These are phyloP conservation scores for Neospora caninum DNA, from an alignment of 169 alveolate genomes.

Conservation along the genomic window DNA sequence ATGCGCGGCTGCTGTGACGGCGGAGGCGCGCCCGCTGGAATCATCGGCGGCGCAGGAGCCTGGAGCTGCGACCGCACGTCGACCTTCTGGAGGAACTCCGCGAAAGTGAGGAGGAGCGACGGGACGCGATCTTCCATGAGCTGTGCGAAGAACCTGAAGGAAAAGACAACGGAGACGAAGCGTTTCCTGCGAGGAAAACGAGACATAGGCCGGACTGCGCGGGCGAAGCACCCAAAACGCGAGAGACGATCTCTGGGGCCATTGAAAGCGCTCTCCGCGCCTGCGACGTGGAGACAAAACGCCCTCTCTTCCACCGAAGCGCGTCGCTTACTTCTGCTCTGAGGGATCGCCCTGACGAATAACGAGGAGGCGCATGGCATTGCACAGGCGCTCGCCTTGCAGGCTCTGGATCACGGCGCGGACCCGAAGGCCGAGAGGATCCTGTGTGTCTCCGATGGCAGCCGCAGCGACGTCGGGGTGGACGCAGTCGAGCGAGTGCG, in stretches of 20 bases:
- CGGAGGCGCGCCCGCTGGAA: neutral
- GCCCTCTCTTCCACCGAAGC: too few species aligned
- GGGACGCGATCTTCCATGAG: conserved; percentile 54
- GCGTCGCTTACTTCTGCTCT: conserved; percentile 76
- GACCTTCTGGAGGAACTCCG: conserved; percentile 59
- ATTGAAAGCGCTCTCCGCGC: too few species aligned
- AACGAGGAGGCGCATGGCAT: conserved; percentile 78
- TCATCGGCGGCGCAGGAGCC: neutral
- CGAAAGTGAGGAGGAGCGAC: conserved; percentile 44
- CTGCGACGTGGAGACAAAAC: too few species aligned
- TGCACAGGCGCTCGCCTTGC: conserved; percentile 73
- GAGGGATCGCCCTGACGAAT: conserved; percentile 84
- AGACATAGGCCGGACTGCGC: too few species aligned
- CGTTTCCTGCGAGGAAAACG: neutral
- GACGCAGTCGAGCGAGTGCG: conserved; percentile 79
- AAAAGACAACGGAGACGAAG: neutral
- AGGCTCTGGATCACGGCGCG: conserved; percentile 75
- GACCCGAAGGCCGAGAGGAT: conserved; percentile 78
- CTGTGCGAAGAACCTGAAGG: conserved; percentile 44
- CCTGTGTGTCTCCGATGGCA: conserved; percentile 73
- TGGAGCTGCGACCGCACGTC: conserved; percentile 41
- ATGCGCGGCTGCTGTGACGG: conserved; percentile 34
- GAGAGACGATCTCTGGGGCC: too few species aligned
- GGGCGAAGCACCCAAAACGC: too few species aligned
- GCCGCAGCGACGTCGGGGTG: conserved; percentile 85